Evolutionary conservation across 768 basidiomycete genomes (phyloP), one percentile per base, ranked within the genome.

Genomic region (Macrolepiota fuliginosa): DNA sequence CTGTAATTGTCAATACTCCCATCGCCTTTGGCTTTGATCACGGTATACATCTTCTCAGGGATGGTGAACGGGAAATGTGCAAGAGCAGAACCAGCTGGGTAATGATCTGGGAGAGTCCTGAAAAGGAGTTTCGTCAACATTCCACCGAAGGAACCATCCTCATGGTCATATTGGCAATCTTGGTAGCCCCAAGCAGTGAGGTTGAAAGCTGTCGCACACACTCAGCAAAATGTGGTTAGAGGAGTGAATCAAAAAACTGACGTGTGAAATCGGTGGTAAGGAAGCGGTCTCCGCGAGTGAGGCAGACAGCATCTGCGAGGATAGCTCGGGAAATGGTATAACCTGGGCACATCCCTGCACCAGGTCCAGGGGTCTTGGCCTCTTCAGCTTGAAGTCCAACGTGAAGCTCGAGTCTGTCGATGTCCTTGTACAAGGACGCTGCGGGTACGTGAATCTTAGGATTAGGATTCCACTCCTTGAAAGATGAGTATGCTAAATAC

Each of bases 251-350:
- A 32, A 25, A 13, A 15, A 22, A 76, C 89, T 22, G 65, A 90
- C 90, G 90, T 7, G 90, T 93, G 67, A 86, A 87, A 46, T 92
- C 90, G 9, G 81, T 79, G 0, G 92, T 92, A 64, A 91, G 73
- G 76, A 90, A 93, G 4, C 89, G 83, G 69, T 94, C 92, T 6
- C 92, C 91, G 35, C 92, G 84, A 32, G 83, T 84, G 61, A 94
- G 77, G 63, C 81, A 85, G 37, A 92, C 87, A 1, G 91, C 91
- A 69, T 92, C 91, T 11, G 87, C 80, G 13, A 95, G 77, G 64
- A 95, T 94, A n/a, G 91, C 89, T 47, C 92, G 81, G 6, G 91
- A 91, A 64, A 91, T 88, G 4, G 92, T 93, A 74, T 86, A 92
- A 27, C 91, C 90, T 4, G 91, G 91, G 70, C 91, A 92, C 4